Conservation (phyloP, 192 early-diverging fungal species). For the Neocallimastix lanati region DNA sequence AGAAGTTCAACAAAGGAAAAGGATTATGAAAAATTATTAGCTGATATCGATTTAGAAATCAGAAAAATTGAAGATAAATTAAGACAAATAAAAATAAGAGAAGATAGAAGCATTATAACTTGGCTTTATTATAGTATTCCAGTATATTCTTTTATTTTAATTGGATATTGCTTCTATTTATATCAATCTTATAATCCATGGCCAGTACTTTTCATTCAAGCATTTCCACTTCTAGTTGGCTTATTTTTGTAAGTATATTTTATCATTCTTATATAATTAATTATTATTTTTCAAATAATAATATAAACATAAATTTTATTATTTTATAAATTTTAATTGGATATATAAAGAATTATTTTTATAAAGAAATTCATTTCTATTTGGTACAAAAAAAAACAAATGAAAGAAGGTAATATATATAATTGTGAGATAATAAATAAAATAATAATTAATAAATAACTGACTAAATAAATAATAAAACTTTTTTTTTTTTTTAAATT, state of each 20-base stretch:
- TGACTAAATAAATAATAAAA: too few species aligned
- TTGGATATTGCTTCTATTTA: not conserved
- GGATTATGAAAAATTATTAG: not conserved
- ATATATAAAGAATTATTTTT: not conserved
- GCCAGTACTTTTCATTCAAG: not conserved
- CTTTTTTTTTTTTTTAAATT: too few species aligned
- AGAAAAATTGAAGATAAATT: not conserved
- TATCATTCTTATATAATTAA: not conserved
- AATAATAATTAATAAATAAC: too few species aligned
- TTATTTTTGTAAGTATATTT: not conserved
- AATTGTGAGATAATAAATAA: too few species aligned
- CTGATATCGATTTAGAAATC: not conserved
- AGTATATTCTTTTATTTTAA: not conserved
- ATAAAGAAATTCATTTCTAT: not conserved
- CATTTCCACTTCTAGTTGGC: not conserved
- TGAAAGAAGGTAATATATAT: not conserved
- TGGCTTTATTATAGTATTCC: not conserved
- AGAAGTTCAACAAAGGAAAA: not conserved
- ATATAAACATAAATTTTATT: too few species aligned
- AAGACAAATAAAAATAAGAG: not conserved
- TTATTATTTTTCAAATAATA: too few species aligned
- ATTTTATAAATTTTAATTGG: too few species aligned
- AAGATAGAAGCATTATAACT: not conserved
- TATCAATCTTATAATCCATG: not conserved
- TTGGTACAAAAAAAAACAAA: not conserved